These are phyloP conservation scores for Lepidium africanum DNA, from an alignment of 345 rosid genomes.

Conservation along the genomic window DNA sequence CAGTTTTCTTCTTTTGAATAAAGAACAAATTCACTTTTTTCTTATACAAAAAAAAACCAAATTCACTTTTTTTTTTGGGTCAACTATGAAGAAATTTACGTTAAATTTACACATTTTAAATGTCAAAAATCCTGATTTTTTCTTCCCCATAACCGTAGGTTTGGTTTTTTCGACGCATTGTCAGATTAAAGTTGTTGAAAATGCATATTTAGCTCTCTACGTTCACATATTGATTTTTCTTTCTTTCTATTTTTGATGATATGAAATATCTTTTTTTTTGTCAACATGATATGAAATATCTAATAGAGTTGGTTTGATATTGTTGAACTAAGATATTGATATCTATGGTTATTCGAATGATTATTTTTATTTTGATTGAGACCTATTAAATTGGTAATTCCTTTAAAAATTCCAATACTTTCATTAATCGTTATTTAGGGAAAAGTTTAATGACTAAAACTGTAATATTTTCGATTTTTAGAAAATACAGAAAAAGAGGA, in stretches of 20 bases:
- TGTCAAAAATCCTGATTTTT: neutral
- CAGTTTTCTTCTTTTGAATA: neutral
- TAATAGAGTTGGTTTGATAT: neutral
- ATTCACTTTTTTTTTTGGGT: neutral
- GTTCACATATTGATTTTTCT: neutral
- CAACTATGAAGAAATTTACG: neutral
- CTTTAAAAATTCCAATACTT: neutral
- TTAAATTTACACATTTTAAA: neutral
- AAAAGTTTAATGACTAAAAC: neutral
- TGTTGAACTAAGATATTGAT: slow-evolving; percentile 12
- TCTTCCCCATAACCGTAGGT: slow-evolving; percentile 7
- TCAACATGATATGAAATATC: neutral
- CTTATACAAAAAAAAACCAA: no score
- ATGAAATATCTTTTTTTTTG: no score
- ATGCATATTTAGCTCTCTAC: neutral
- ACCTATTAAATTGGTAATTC: neutral
- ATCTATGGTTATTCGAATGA: neutral
- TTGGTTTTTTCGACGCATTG: slow-evolving; percentile 5
- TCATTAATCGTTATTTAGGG: neutral
- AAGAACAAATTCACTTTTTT: neutral
- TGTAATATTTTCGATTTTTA: no score
- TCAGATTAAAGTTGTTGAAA: slow-evolving; percentile 8
- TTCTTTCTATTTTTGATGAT: neutral
- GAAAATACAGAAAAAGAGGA: no score
- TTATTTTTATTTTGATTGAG: neutral